Conservation (phyloP, 2,329 filamentous ascomycete genomes). For the Colletotrichum incanum region DNA sequence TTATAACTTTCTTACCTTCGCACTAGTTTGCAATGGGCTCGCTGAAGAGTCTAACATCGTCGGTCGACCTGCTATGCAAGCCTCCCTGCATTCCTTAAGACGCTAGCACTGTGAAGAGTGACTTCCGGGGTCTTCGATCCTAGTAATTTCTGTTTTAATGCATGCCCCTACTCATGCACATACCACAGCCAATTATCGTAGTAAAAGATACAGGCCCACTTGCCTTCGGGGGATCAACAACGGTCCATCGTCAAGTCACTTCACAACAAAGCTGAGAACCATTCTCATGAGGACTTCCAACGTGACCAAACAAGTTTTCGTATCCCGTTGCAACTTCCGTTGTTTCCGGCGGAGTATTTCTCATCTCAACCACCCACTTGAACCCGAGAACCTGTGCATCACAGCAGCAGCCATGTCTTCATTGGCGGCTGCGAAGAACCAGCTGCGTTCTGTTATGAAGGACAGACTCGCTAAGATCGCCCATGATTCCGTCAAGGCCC, state of each 20-base stretch:
- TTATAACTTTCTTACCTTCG: background rate
- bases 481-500: slow-evolving; percentile 73
- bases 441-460: slow-evolving; percentile 81
- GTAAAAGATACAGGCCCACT: background rate
- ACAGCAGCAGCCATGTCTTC: slow-evolving; percentile 63
- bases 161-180: background rate
- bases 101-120: background rate
- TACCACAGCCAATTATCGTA: background rate
- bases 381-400: background rate
- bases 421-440: slow-evolving; percentile 80
- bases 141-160: background rate
- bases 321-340: background rate
- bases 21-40: background rate
- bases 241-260: background rate
- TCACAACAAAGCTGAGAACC: background rate
- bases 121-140: background rate
- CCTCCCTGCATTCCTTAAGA: background rate
- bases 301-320: background rate
- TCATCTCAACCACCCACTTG: background rate
- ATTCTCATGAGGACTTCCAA: background rate
- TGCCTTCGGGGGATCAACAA: background rate
- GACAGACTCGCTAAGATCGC: slow-evolving; percentile 73
- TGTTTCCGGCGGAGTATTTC: too few relatives aligned
- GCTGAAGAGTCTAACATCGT: background rate
- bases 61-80: background rate